Evolutionary conservation across 306 rosid species (phyloP), one percentile per base, ranked within the genome.

Genomic region (Luffa acutangula): DNA sequence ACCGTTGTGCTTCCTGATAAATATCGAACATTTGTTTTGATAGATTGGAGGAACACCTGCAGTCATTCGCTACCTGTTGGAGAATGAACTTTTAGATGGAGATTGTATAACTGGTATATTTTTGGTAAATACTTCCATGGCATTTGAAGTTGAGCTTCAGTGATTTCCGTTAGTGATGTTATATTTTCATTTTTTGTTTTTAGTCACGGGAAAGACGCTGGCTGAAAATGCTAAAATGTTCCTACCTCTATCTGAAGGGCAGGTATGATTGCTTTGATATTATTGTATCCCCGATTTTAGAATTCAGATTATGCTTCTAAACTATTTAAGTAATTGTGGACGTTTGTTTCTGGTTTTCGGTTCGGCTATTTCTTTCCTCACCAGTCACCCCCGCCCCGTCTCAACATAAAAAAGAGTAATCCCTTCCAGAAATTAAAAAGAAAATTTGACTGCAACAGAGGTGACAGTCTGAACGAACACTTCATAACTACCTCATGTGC

Each of bases 41-140:
- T 85, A 95, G 98, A 89, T 95, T 84, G 98, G 98, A 72, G 98
- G 97, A 79, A 92, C 92, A 13, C 98, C 98, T 39, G 97, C 90
- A 9, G 93, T 95, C 76, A 89, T 95, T 80, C 90, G 87, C 66
- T 95, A 89, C 88, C 92, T 95, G 81, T 92, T 95, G 87, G 97
- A 92, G 88, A 85, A 78, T 52, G 93, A 88, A 66, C 82, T 83
- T 83, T 81, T 95, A 78, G 90, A 95, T 58, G 98, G 97, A 70
- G 97, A 95, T 81, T 95, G 98, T 85, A 36, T 95, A 84, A 92
- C 98, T 52, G 97, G 97, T 95, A 91, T 78, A 75, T 49, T 45
- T 45, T 71, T 18, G 56, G 79, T 69, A 31, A 65, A 76, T 81
- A 58, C 77, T 53, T 74, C 12, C 15, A 72, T 82, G 11, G 64